phyloP scores from a whole-genome alignment of 257 asterid genomes.

The Ehretia macrophylla region DNA sequence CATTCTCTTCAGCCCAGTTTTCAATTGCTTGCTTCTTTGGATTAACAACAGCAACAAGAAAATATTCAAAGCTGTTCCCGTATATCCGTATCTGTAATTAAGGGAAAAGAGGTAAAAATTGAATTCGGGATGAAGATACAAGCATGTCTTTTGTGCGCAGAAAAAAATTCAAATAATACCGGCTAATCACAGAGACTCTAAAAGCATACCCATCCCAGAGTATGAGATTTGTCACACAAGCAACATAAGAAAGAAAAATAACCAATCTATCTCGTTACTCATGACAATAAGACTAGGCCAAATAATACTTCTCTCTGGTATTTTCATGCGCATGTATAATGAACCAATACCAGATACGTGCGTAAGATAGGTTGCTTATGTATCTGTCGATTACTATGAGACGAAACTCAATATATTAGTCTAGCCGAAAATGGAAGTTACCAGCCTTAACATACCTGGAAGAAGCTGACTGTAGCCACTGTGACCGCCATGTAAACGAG shows the following conservation, averaged over 20 bases:
- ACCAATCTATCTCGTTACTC: too few species aligned
- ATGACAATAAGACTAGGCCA: too few species aligned
- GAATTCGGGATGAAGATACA: slow-evolving; percentile 6
- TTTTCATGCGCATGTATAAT: too few species aligned
- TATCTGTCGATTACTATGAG: too few species aligned
- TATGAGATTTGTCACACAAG: too few species aligned
- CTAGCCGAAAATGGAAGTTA: not conserved
- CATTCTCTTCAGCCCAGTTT: slow-evolving; percentile 70
- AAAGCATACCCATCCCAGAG: not conserved
- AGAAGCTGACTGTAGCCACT: slow-evolving; percentile 81
- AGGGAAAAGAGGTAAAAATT: slow-evolving; percentile 5
- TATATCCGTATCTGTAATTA: slow-evolving; percentile 81
- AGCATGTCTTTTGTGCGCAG: not conserved
- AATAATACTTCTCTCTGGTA: too few species aligned
- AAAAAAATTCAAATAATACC: not conserved
- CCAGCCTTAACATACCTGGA: slow-evolving; percentile 46
- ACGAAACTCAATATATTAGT: too few species aligned
- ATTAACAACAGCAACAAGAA: slow-evolving; percentile 72
- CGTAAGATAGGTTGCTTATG: too few species aligned
- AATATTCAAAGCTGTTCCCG: slow-evolving; percentile 94
- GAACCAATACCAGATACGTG: too few species aligned
- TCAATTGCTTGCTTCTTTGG: slow-evolving; percentile 64
- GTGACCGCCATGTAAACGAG: slow-evolving; percentile 74
- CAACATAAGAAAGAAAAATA: too few species aligned
- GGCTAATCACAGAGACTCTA: not conserved